Evolutionary conservation across 257 asterid genomes (phyloP).

Genomic region (Petunia secreta): DNA sequence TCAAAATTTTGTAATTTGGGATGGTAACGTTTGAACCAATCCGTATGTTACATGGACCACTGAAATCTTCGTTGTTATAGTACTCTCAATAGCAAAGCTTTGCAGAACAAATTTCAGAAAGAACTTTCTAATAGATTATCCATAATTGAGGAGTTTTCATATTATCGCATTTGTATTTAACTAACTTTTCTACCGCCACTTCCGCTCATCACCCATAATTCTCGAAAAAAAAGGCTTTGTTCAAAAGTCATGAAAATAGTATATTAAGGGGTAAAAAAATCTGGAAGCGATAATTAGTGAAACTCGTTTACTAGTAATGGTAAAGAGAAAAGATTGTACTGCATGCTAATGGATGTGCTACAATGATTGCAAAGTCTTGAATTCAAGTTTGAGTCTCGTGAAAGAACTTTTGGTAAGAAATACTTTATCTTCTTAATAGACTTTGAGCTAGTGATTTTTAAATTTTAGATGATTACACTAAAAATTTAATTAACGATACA

Average conservation of each 20-base stretch:
- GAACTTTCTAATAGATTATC: not conserved
- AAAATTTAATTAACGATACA: no score
- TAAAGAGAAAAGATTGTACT: no score
- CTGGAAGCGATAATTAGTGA: no score
- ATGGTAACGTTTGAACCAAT: not conserved
- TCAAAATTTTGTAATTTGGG: conserved; percentile 1
- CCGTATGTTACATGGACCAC: not conserved
- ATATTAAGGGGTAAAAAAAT: not conserved
- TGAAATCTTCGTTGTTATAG: not conserved
- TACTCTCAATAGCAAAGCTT: not conserved
- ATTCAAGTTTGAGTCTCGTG: no score
- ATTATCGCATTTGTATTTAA: not conserved
- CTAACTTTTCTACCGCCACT: not conserved
- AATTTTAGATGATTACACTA: no score
- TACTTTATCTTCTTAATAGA: no score
- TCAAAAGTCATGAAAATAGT: not conserved
- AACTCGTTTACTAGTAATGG: no score
- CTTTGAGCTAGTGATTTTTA: no score
- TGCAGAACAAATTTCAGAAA: not conserved
- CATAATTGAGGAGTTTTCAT: not conserved
- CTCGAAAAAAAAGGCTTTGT: not conserved
- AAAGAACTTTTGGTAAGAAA: no score
- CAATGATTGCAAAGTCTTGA: no score
- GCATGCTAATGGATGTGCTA: no score
- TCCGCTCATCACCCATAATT: not conserved